These are phyloP conservation scores for Coprinopsis marcescibilis DNA, from an alignment of 768 basidiomycete species.

Conservation along the genomic window DNA sequence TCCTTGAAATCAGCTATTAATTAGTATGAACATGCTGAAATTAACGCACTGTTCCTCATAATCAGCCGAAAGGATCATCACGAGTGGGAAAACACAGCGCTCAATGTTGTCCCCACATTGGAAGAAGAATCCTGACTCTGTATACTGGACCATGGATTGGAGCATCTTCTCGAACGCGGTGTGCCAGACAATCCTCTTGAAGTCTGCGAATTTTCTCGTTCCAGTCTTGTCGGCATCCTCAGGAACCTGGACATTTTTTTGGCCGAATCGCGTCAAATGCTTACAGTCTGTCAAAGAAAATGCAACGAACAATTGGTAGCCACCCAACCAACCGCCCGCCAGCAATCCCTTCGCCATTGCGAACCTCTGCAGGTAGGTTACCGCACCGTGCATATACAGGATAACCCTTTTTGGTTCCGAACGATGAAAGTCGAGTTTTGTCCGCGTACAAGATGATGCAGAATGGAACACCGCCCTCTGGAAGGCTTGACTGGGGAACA, in stretches of 20 bases:
- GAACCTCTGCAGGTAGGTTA: conserved; percentile 21
- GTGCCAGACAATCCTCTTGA: conserved; percentile 35
- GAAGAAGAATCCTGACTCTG: conserved; percentile 8
- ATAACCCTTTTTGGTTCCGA: conserved; percentile 30
- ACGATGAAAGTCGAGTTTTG: conserved; percentile 30
- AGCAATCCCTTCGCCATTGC: not conserved
- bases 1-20: too few relatives aligned
- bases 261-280: not conserved
- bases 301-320: conserved; percentile 26
- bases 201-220: conserved; percentile 15
- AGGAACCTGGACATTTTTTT: not conserved
- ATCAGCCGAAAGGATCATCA: conserved; percentile 35
- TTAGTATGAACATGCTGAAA: not conserved
- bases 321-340: conserved; percentile 24
- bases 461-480: conserved; percentile 21
- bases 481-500: too few relatives aligned
- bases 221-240: not conserved
- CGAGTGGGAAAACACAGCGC: conserved; percentile 27
- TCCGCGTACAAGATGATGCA: conserved; percentile 33
- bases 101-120: conserved; percentile 16
- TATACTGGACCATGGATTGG: conserved; percentile 15
- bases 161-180: conserved; percentile 25
- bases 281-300: too few relatives aligned
- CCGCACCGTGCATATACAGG: conserved; percentile 26
- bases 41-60: conserved; percentile 41